phyloP scores from a whole-genome alignment of 1,139 yeast genomes.

The Blastobotrys elegans region DNA sequence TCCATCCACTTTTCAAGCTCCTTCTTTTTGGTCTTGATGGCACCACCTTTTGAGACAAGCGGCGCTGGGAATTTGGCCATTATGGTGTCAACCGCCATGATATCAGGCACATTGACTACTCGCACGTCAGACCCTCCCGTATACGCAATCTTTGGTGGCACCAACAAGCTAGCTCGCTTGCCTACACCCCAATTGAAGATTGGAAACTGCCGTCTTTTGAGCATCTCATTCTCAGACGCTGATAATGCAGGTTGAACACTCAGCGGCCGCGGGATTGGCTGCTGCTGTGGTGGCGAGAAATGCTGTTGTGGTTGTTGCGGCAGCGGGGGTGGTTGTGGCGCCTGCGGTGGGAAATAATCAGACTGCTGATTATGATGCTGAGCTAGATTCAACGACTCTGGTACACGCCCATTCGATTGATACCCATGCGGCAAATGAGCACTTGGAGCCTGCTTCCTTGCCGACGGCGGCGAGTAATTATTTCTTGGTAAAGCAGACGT shows the following conservation, averaged over 20 bases:
- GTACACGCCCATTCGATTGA: constrained; percentile 5
- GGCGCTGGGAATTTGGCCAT: constrained; percentile 58
- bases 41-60: constrained; percentile 36
- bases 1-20: constrained; percentile 61
- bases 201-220: constrained; percentile 60
- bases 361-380: constrained; percentile 6
- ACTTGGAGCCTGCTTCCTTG: constrained; percentile 6
- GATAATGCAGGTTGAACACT: constrained; percentile 6
- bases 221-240: constrained; percentile 31
- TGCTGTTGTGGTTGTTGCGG: constrained; percentile 5
- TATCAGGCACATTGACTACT: constrained; percentile 25
- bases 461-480: constrained; percentile 7
- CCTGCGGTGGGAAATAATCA: too few relatives aligned
- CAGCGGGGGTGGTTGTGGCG: constrained; percentile 10
- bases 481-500: not conserved
- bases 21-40: constrained; percentile 50
- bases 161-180: constrained; percentile 41
- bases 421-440: not conserved
- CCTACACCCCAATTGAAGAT: constrained; percentile 65
- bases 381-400: constrained; percentile 11
- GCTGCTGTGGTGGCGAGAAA: constrained; percentile 10
- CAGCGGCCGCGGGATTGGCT: constrained; percentile 3
- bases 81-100: constrained; percentile 32
- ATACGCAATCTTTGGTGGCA: constrained; percentile 39
- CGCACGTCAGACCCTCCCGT: constrained; percentile 29